phyloP scores from a whole-genome alignment of 345 rosid species.

The Lumnitzera littorea region DNA sequence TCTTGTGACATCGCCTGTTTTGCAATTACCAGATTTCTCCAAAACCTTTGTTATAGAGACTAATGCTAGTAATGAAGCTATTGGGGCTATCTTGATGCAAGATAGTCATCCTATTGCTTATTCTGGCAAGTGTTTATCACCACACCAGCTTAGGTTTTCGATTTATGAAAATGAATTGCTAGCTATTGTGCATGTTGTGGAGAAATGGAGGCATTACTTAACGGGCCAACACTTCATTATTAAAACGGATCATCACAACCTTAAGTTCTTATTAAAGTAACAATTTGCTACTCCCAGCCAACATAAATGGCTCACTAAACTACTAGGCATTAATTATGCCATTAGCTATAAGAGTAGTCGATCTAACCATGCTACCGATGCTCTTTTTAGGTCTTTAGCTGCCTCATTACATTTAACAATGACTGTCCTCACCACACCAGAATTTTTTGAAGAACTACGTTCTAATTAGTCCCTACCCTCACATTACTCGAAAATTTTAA shows the following conservation, averaged over 20 bases:
- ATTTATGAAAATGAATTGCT: slow-evolving; percentile 6
- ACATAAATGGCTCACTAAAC: slow-evolving; percentile 3
- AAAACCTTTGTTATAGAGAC: no score
- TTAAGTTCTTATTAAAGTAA: background rate
- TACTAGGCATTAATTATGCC: slow-evolving; percentile 2
- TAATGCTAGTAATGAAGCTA: no score
- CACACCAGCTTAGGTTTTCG: background rate
- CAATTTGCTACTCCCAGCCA: background rate
- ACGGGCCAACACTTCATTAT: slow-evolving; percentile 1
- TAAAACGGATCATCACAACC: slow-evolving; percentile 4
- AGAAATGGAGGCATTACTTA: slow-evolving; percentile 5
- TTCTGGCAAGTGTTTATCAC: background rate
- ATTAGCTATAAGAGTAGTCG: background rate
- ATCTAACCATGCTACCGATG: background rate
- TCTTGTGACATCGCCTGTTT: no score
- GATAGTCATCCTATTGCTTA: background rate
- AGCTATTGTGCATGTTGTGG: slow-evolving; percentile 1
- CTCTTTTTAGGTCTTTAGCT: background rate
- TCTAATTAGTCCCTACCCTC: no score
- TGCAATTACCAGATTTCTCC: no score
- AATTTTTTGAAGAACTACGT: no score
- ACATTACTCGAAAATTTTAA: no score
- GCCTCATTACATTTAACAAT: background rate
- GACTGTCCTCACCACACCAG: no score
- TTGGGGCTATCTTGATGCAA: background rate